Percentiles rank a stretch among this genome's conserved stretches.
Evolutionary conservation across 1,139 yeast species (phyloP).

Genomic region (Debaryomyces nepalensis): DNA sequence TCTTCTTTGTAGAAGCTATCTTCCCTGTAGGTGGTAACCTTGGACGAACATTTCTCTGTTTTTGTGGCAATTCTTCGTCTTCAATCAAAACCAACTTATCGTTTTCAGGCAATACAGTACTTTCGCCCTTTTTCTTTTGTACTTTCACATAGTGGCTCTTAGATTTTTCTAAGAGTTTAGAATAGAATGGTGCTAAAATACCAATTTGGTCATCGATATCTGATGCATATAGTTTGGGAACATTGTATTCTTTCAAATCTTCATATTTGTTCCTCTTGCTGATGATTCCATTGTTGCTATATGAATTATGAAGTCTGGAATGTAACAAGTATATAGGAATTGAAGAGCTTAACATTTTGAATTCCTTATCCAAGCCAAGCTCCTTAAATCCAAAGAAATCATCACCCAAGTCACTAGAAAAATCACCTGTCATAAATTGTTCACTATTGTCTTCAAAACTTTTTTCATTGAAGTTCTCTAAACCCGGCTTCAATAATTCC

Average conservation of each 20-base stretch:
- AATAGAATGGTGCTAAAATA: slow-evolving; percentile 62
- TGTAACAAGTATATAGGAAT: slow-evolving; percentile 91
- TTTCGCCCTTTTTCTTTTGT: slow-evolving; percentile 58
- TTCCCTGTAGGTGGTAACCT: slow-evolving; percentile 95
- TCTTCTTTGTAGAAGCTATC: slow-evolving; percentile 72
- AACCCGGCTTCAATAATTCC: slow-evolving; percentile 82
- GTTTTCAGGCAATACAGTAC: slow-evolving; percentile 46
- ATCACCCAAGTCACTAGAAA: slow-evolving; percentile 88
- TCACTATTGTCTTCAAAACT: slow-evolving; percentile 90
- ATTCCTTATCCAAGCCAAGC: slow-evolving; percentile 90
- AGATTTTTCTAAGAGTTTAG: slow-evolving; percentile 55
- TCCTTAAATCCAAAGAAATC: slow-evolving; percentile 98
- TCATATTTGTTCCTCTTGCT: slow-evolving; percentile 59
- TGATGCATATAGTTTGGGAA: slow-evolving; percentile 51
- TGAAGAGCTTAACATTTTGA: slow-evolving; percentile 81
- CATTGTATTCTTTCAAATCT: slow-evolving; percentile 60
- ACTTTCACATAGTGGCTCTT: slow-evolving; percentile 51
- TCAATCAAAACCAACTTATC: slow-evolving; percentile 59
- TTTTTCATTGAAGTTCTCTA: slow-evolving; percentile 73
- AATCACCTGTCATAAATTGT: slow-evolving; percentile 92
- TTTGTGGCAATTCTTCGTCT: slow-evolving; percentile 82
- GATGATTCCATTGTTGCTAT: slow-evolving; percentile 43
- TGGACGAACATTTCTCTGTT: slow-evolving; percentile 78
- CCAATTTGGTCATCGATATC: slow-evolving; percentile 61
- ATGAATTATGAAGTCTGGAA: slow-evolving; percentile 67